phyloP scores from a whole-genome alignment of 106 monocot species.

The Acorus calamus region DNA sequence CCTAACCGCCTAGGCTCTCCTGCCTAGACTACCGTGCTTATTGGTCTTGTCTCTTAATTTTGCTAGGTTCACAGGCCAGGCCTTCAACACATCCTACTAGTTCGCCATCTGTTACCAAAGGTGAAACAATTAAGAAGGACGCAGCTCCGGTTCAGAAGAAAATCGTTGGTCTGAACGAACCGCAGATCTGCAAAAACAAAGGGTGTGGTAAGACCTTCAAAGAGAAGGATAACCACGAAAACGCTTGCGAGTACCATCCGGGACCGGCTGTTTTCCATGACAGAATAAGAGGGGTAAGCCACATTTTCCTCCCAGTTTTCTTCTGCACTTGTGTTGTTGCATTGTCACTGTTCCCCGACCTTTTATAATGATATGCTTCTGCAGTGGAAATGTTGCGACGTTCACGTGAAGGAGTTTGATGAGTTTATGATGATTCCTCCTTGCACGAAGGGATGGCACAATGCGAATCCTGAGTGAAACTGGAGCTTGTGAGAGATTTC shows the following conservation, averaged over 20 bases:
- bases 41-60: not conserved
- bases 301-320: not conserved
- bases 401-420: constrained; percentile 91
- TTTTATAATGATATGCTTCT: constrained; percentile 1
- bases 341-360: not conserved
- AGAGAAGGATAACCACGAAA: constrained; percentile 95
- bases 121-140: constrained; percentile 8
- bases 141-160: constrained; percentile 38
- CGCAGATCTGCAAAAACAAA: constrained; percentile 71
- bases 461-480: constrained; percentile 38
- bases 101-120: not conserved
- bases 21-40: too few species aligned
- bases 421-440: constrained; percentile 90
- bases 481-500: not conserved
- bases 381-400: constrained; percentile 97
- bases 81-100: constrained; percentile 26
- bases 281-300: constrained; percentile 80
- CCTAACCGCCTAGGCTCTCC: too few species aligned
- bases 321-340: not conserved
- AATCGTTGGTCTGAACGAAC: constrained; percentile 56
- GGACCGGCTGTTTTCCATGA: constrained; percentile 91
- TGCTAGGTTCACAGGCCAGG: constrained; percentile 52
- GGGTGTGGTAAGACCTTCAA: constrained; percentile 91
- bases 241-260: constrained; percentile 83
- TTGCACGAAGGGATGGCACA: constrained; percentile 97